Evolutionary conservation across 1,139 yeast species (phyloP), one percentile per base, ranked within the genome.

Genomic region (Saccharomyces pastorianus): DNA sequence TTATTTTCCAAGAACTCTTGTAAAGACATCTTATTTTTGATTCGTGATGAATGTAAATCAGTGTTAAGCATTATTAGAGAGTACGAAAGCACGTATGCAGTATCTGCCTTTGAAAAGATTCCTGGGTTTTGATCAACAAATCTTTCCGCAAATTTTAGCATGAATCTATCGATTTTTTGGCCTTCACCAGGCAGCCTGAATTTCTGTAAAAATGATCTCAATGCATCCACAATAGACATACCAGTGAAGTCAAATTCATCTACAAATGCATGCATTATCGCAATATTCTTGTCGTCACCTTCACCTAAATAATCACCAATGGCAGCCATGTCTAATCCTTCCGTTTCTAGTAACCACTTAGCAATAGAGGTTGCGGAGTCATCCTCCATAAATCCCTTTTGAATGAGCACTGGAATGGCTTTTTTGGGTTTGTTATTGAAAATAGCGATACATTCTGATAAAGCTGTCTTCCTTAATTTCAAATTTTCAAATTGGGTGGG

Each of bases 111-210:
- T 0, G 96, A 83, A 70, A 93, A 93, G 0, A 84, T 78, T 17
- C 77, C 76, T 4, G 97, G 96, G 66, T 93, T 95, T 54, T 95
- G 96, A 59, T 85, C 83, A 44, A 85, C 84, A 66, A 85, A 95
- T 62, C 96, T 78, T 69, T 90, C 96, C 2, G 99, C 99, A 75
- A 95, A 95, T 66, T 95, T 93, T 65, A 93, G 80, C 96, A 95
- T 89, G 66, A 84, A 89, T 64, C 99, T 79, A 75, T 95, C 99
- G 69, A 95, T 91, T 67, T 93, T 93, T 71, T 95, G 99, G 1
- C 97, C 91, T 73, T 95, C 99, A 50, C 99, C 99, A 0, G 99
- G 99, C 56, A 95, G 77, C 68, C 99, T 79, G 72, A 95, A 95
- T 48, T 84, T 78, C 68, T 95, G 99, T 56, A 95, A 77, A 65